A percentile compares a stretch with the other conserved stretches of the same genome.
phyloP scores from a whole-genome alignment of 2,329 filamentous ascomycete species.

The Colletotrichum nymphaeae region DNA sequence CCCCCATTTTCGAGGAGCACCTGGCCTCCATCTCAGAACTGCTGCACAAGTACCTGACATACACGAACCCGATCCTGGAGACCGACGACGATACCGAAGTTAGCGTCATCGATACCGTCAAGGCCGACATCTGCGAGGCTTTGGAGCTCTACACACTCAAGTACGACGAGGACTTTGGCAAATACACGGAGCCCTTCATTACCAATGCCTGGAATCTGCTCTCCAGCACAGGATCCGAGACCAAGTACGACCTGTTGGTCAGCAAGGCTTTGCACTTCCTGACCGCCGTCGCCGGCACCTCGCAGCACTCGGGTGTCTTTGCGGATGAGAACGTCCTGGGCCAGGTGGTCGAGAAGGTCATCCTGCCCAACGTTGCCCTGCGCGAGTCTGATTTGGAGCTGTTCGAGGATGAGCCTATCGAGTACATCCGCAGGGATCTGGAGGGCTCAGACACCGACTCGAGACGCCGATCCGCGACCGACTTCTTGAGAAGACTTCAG shows the following conservation, averaged over 20 bases:
- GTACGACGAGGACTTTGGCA: slow-evolving; percentile 92
- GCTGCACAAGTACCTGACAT: slow-evolving; percentile 92
- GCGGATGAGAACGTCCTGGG: slow-evolving; percentile 82
- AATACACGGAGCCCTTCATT: slow-evolving; percentile 85
- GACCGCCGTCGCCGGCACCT: slow-evolving; percentile 85
- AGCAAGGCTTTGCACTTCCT: slow-evolving; percentile 96
- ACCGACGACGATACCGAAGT: slow-evolving; percentile 92
- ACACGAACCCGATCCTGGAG: slow-evolving; percentile 84
- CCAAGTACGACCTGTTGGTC: slow-evolving; percentile 93
- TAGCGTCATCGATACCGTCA: slow-evolving; percentile 85
- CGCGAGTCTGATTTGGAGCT: slow-evolving; percentile 94
- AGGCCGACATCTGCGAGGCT: slow-evolving; percentile 92
- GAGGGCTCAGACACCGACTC: slow-evolving; percentile 98
- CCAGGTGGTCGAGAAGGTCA: slow-evolving; percentile 95
- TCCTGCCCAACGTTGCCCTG: slow-evolving; percentile 90
- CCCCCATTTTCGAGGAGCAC: slow-evolving; percentile 93
- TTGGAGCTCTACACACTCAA: slow-evolving; percentile 93
- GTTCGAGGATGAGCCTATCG: slow-evolving; percentile 98
- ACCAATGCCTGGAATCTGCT: slow-evolving; percentile 91
- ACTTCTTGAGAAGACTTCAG: slow-evolving; percentile 90
- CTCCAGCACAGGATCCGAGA: slow-evolving; percentile 86
- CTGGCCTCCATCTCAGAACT: slow-evolving; percentile 80
- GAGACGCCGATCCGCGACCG: slow-evolving; percentile 88
- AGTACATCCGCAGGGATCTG: slow-evolving; percentile 94
- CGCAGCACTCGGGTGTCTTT: slow-evolving; percentile 85